Base-by-base conservation (phyloP, 108 stramenopile species). In the Discostella pseudostelligera region DNA sequence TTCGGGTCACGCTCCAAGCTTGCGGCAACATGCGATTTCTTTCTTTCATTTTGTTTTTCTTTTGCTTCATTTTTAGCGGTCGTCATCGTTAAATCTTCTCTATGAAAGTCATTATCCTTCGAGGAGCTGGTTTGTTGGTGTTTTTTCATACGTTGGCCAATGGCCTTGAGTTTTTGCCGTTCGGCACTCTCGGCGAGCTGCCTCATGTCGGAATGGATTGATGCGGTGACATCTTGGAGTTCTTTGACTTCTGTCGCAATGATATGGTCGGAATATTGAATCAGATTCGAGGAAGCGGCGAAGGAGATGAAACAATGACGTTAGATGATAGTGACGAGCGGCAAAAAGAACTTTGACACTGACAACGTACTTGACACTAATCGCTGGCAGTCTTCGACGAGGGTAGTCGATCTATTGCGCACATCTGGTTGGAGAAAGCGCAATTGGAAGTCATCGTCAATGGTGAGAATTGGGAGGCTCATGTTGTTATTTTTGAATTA, bases 331-430 rank as follows among this genome's bases (percentile, higher is more conserved):
- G n/a, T n/a, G n/a, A n/a, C n/a, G n/a, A n/a, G n/a, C n/a, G n/a
- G n/a, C n/a, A n/a, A n/a, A n/a, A n/a, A n/a, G n/a, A n/a, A n/a
- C n/a, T n/a, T n/a, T n/a, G n/a, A n/a, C n/a, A 22, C 49, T 25
- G 22, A 14, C 22, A 26, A 54, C 70, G 45, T 36, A 71, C 70
- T 71, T 11, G 55, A 71, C 32, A 71, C 49, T 22, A 71, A 71
- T 56, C 14, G 40, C 45, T 62, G 22, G 45, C 70, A 56, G 10
- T 71, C 70, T 7, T 55, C 20, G 19, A 32, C 59, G 17, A 62
- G 32, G 37, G 21, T 25, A 21, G 54, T 39, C 37, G 70, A 71
- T 40, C 61, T 35, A 12, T 42, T 53, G 28, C 26, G n/a, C 6
- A 51, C 53, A 1, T 32, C 61, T 22, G 48, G 61, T 56, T 71